These are phyloP conservation scores for Rubroboletus satanas DNA, from an alignment of 768 basidiomycete genomes.

Conservation along the genomic window DNA sequence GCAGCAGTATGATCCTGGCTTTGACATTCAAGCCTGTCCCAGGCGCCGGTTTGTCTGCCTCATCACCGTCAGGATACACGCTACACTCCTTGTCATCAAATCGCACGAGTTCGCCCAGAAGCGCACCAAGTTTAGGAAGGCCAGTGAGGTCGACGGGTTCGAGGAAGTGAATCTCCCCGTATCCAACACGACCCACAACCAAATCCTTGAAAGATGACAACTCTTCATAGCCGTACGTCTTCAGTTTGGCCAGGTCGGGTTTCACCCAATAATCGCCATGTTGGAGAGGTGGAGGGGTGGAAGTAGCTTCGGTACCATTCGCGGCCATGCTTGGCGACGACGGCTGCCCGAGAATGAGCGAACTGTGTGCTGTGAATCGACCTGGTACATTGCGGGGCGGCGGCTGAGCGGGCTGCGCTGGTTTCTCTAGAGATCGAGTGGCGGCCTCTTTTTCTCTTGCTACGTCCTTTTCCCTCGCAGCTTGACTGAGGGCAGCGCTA, in stretches of 20 bases:
- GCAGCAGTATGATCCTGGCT: slow-evolving; percentile 69
- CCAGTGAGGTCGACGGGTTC: slow-evolving; percentile 85
- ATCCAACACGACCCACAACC: slow-evolving; percentile 87
- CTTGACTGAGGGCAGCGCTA: slow-evolving; percentile 70
- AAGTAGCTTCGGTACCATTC: slow-evolving; percentile 19
- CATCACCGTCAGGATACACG: slow-evolving; percentile 88
- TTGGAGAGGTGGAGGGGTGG: slow-evolving; percentile 43
- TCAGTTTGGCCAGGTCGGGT: slow-evolving; percentile 71
- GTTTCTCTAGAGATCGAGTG: slow-evolving; percentile 15
- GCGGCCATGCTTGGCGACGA: slow-evolving; percentile 28
- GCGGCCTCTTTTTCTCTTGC: slow-evolving; percentile 36
- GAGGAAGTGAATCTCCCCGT: slow-evolving; percentile 80
- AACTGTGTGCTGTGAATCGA: slow-evolving; percentile 39
- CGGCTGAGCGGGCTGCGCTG: slow-evolving; percentile 30
- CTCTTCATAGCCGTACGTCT: slow-evolving; percentile 66
- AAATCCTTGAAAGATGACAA: slow-evolving; percentile 72
- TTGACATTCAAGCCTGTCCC: slow-evolving; percentile 89
- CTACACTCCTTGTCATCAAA: slow-evolving; percentile 91
- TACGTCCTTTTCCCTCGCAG: slow-evolving; percentile 70
- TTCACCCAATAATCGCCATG: slow-evolving; percentile 92
- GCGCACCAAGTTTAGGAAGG: slow-evolving; percentile 69
- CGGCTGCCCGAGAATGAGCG: slow-evolving; percentile 27
- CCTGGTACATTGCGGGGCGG: slow-evolving; percentile 39
- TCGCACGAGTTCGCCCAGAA: slow-evolving; percentile 82
- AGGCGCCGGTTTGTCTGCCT: slow-evolving; percentile 77